phyloP scores from a whole-genome alignment of 1,284 basidiomycete genomes.

The Trichosporon asahii region DNA sequence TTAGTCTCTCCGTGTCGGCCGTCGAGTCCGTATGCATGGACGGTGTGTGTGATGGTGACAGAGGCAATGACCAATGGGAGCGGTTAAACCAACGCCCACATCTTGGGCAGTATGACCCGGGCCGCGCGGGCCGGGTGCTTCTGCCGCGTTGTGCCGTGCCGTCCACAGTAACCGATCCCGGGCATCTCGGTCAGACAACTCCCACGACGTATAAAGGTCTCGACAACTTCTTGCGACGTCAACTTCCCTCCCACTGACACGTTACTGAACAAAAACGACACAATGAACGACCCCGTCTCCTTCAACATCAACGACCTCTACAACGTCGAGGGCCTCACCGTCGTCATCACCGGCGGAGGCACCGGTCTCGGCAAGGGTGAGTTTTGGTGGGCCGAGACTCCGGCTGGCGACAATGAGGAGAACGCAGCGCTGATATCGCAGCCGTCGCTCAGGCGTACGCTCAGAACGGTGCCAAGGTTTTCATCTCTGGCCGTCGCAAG shows the following conservation, averaged over 20 bases:
- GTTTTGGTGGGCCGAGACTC: background rate
- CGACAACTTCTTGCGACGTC: background rate
- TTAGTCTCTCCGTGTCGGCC: background rate
- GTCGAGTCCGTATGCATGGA: background rate
- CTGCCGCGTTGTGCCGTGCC: background rate
- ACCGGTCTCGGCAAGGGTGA: constrained; percentile 40
- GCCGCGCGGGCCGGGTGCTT: background rate
- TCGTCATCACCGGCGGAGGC: constrained; percentile 41
- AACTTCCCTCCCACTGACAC: background rate
- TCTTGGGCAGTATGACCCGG: background rate
- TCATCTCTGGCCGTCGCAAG: constrained; percentile 48
- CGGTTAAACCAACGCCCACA: background rate
- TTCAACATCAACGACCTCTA: constrained; percentile 9
- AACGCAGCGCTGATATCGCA: constrained; percentile 11
- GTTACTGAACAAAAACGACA: background rate
- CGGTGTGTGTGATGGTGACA: background rate
- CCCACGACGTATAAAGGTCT: constrained; percentile 2
- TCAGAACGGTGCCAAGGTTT: constrained; percentile 50
- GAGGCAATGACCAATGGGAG: background rate
- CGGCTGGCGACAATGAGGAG: background rate
- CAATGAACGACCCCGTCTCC: constrained; percentile 5
- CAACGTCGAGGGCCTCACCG: constrained; percentile 14
- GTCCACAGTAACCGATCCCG: background rate
- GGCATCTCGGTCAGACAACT: background rate
- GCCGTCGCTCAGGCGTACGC: constrained; percentile 46